Evolutionary conservation across 2,329 filamentous ascomycete genomes (phyloP).

Genomic region (Xylariaceae sp.): DNA sequence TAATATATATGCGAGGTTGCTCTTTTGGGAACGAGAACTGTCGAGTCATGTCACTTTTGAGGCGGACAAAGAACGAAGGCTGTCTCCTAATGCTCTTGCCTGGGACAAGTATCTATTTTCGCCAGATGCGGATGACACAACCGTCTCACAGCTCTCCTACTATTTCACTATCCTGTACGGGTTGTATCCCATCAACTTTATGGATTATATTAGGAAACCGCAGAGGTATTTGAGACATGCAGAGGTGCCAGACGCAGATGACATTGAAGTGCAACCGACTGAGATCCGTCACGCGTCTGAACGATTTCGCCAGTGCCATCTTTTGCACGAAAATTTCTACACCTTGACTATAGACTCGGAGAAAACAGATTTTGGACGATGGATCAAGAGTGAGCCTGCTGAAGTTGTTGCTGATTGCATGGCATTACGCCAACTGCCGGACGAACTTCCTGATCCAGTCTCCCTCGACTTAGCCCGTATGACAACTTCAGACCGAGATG

Average conservation of each 20-base stretch:
- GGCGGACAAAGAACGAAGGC: slow-evolving; percentile 46
- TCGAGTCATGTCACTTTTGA: slow-evolving; percentile 47
- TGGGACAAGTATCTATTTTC: slow-evolving; percentile 72
- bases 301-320: slow-evolving; percentile 72
- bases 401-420: slow-evolving; percentile 83
- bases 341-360: slow-evolving; percentile 80
- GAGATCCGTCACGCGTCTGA: slow-evolving; percentile 80
- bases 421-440: slow-evolving; percentile 59
- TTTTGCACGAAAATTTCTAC: slow-evolving; percentile 86
- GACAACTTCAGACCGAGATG: slow-evolving; percentile 36
- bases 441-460: slow-evolving; percentile 28
- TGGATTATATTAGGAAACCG: slow-evolving; percentile 84
- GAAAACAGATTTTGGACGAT: slow-evolving; percentile 75
- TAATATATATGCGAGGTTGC: slow-evolving; percentile 78
- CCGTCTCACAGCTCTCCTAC: slow-evolving; percentile 70
- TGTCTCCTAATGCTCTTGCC: slow-evolving; percentile 41
- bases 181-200: slow-evolving; percentile 83
- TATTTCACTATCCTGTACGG: slow-evolving; percentile 86
- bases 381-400: slow-evolving; percentile 79
- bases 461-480: slow-evolving; percentile 32
- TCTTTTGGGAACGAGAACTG: slow-evolving; percentile 75
- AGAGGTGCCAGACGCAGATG: slow-evolving; percentile 71
- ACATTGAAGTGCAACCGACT: slow-evolving; percentile 78
- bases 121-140: slow-evolving; percentile 65
- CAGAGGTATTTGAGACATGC: slow-evolving; percentile 78